A percentile compares a stretch with the other conserved stretches of the same genome.
Conservation (phyloP, 352 stramenopile genomes). For the Globisporangium apiculatum region DNA sequence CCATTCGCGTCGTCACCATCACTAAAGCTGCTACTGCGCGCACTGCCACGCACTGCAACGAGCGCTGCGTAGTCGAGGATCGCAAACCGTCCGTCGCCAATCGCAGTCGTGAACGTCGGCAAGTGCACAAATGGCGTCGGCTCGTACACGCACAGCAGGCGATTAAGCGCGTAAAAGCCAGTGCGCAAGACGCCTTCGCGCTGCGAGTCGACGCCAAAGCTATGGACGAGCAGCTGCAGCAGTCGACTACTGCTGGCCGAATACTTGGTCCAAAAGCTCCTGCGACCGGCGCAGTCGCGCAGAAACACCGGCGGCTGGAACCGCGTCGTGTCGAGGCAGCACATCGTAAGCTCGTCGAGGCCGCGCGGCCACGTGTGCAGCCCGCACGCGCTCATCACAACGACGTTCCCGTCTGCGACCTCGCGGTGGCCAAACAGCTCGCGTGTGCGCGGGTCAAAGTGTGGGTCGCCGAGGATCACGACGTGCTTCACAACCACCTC, state of each 20-base stretch:
- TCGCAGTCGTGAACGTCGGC: conserved; percentile 5
- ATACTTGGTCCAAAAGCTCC: conserved; percentile 55
- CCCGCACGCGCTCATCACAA: conserved; percentile 56
- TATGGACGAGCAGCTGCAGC: conserved; percentile 53
- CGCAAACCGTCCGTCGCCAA: conserved; percentile 19
- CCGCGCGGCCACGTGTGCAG: conserved; percentile 54
- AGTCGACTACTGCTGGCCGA: conserved; percentile 50
- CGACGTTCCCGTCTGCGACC: conserved; percentile 41
- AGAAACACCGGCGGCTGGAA: conserved; percentile 36
- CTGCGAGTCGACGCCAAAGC: conserved; percentile 37
- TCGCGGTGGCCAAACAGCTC: conserved; percentile 49
- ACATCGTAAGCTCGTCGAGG: conserved; percentile 35
- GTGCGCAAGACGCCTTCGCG: conserved; percentile 51
- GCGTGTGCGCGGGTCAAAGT: conserved; percentile 37
- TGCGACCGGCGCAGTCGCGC: conserved; percentile 46
- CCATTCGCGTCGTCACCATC: neutral
- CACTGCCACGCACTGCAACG: conserved; percentile 1
- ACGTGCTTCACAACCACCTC: conserved; percentile 49
- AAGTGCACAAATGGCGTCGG: conserved; percentile 8
- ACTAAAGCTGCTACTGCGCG: neutral
- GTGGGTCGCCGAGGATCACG: conserved; percentile 56
- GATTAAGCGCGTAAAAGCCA: conserved; percentile 66
- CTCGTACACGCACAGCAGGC: conserved; percentile 37
- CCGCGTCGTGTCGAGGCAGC: conserved; percentile 46
- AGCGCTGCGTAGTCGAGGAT: conserved; percentile 8